Conservation (phyloP, 331 rosid genomes). For the Erythrophleum ivorense region DNA sequence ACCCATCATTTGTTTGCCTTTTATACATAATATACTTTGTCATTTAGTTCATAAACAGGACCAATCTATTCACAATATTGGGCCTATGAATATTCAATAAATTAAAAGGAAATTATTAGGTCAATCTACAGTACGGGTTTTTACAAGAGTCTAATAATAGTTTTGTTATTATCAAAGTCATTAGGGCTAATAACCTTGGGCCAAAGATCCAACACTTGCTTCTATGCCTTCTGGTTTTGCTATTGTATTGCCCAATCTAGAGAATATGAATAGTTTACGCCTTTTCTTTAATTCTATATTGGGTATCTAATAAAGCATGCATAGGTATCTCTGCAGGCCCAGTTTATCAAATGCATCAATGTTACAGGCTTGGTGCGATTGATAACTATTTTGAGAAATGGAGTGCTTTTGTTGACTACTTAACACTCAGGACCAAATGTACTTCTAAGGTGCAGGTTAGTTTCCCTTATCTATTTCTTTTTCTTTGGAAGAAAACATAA, state of each 20-base stretch:
- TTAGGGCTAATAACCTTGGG: too few species aligned
- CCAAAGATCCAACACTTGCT: too few species aligned
- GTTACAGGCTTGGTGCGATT: slow-evolving; percentile 72
- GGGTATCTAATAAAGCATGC: slow-evolving; percentile 26
- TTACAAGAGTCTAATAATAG: too few species aligned
- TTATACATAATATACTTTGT: too few species aligned
- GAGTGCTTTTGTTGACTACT: slow-evolving; percentile 65
- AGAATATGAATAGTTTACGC: neutral
- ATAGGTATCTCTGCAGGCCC: slow-evolving; percentile 60
- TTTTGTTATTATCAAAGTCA: too few species aligned
- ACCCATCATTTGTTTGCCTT: too few species aligned
- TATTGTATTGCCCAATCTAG: slow-evolving; percentile 53
- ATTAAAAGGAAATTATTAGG: too few species aligned
- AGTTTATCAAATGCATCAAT: slow-evolving; percentile 89
- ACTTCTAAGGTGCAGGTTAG: slow-evolving; percentile 67
- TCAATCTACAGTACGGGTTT: too few species aligned
- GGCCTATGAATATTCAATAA: too few species aligned
- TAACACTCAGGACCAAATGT: slow-evolving; percentile 71
- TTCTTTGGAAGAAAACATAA: neutral
- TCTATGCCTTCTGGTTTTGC: slow-evolving; percentile 88
- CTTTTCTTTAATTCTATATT: neutral
- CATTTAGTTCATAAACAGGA: too few species aligned
- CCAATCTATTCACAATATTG: too few species aligned
- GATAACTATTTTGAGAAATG: slow-evolving; percentile 76
- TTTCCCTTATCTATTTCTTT: neutral